phyloP scores from a whole-genome alignment of 345 rosid genomes.

The Balakata baccata region DNA sequence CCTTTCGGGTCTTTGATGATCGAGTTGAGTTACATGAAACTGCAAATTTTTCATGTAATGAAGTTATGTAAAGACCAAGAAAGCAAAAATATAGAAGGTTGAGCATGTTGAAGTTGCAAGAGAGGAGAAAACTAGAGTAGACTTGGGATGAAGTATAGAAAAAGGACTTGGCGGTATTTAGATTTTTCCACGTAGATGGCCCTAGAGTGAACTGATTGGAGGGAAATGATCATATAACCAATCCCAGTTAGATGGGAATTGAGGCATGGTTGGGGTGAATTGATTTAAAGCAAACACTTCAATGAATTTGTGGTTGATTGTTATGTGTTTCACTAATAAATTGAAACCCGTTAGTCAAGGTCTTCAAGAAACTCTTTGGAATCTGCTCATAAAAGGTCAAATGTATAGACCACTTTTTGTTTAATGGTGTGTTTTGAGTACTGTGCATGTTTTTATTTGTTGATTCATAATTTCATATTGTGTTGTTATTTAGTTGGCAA shows the following conservation, averaged over 20 bases:
- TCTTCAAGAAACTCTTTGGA: neutral
- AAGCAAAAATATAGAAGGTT: neutral
- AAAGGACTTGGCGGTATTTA: too few species aligned
- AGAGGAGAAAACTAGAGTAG: too few species aligned
- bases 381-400: neutral
- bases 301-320: neutral
- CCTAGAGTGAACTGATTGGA: neutral
- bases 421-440: neutral
- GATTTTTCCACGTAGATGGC: neutral
- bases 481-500: neutral
- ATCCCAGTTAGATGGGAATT: neutral
- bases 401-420: neutral
- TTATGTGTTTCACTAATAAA: neutral
- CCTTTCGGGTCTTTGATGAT: neutral
- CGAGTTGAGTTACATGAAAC: neutral
- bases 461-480: neutral
- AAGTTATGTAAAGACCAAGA: neutral
- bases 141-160: neutral
- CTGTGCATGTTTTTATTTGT: neutral
- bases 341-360: neutral
- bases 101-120: neutral
- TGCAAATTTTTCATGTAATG: neutral
- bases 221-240: neutral
- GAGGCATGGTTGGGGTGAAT: neutral
- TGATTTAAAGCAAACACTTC: neutral